Base-by-base conservation (phyloP, 2,329 filamentous ascomycete genomes). In the Dothistroma pini region DNA sequence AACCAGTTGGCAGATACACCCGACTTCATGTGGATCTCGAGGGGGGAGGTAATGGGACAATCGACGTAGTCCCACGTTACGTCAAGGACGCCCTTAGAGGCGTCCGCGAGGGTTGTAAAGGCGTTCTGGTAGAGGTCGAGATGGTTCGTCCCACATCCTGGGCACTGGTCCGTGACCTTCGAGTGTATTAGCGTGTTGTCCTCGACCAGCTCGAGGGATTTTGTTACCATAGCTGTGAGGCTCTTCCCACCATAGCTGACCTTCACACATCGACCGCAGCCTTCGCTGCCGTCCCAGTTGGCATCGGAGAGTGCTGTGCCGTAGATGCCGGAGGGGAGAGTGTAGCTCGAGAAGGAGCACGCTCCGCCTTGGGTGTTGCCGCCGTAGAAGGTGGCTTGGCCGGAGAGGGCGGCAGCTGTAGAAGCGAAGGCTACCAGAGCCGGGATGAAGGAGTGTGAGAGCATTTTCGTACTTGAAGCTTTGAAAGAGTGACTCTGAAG, bases 341-440 rank as follows among this genome's bases (percentile, higher is more conserved):
- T 86, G 76, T 88, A 88, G 55, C 80, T 83, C 8, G 79, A 77
- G 78, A 89, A 88, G 12, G 82, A 84, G 75, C 87, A 90, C 61
- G 79, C 81, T 63, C 87, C 87, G 44, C 86, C 86, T 5, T 75
- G 72, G 1, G 60, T 65, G 57, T 71, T 70, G 34, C 69, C 69
- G 25, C 68, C 68, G 50, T 71, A 70, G 63, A 66, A 69, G 19
- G 67, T 69, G 12, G 66, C 68, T 41, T 65, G 32, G 44, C 67
- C 69, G 47, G 63, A 61, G 51, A 66, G 53, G 31, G 67, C 59
- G 34, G 61, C 62, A 7, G 63, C 52, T 31, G 63, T 59, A 32
- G 60, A 50, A 21, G 59, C 54, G 41, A 60, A 49, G 54, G 66
- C 64, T 53, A 61, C 57, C 50, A 69, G 44, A 50, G 62, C 63